Conservation (phyloP, 768 basidiomycete genomes). For the Russula dissimulans region DNA sequence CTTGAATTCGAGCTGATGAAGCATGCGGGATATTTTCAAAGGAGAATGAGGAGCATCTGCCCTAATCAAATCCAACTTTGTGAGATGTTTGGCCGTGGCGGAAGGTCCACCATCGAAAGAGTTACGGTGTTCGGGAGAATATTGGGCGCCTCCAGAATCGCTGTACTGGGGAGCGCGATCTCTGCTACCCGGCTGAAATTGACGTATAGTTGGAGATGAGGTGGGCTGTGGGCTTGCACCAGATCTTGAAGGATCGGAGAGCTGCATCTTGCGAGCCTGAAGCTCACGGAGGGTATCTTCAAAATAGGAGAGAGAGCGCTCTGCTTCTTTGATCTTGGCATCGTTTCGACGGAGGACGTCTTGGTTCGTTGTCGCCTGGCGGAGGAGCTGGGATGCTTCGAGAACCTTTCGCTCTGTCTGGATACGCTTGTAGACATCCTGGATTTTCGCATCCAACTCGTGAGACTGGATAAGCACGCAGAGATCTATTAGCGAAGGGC, state of each 20-base stretch:
- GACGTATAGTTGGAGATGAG: slow-evolving; percentile 6
- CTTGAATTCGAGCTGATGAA: slow-evolving; percentile 99
- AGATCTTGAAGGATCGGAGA: slow-evolving; percentile 46
- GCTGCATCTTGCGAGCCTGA: slow-evolving; percentile 63
- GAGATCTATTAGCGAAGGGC: slow-evolving; percentile 2
- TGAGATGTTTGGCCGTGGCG: slow-evolving; percentile 57
- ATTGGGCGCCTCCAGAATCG: slow-evolving; percentile 17
- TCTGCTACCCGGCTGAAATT: slow-evolving; percentile 7
- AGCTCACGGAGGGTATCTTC: slow-evolving; percentile 78
- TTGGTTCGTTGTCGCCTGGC: slow-evolving; percentile 75
- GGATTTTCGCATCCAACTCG: slow-evolving; percentile 89
- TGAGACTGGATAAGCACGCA: slow-evolving; percentile 23
- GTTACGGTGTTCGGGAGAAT: slow-evolving; percentile 23
- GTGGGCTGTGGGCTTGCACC: slow-evolving; percentile 2
- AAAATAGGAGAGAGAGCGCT: slow-evolving; percentile 78
- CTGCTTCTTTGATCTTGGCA: slow-evolving; percentile 78
- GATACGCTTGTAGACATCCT: slow-evolving; percentile 83
- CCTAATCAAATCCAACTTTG: slow-evolving; percentile 90
- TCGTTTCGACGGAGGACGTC: slow-evolving; percentile 79
- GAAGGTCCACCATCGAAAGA: slow-evolving; percentile 31
- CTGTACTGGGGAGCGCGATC: slow-evolving; percentile 13
- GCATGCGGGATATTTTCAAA: slow-evolving; percentile 93
- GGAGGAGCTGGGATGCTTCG: slow-evolving; percentile 70
- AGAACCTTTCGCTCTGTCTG: slow-evolving; percentile 89
- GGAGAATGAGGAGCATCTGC: slow-evolving; percentile 95